Percentiles rank a stretch among this genome's conserved stretches.
Evolutionary conservation across 2,329 filamentous ascomycete species (phyloP).

Genomic region (Aspergillus quadrilineatus): DNA sequence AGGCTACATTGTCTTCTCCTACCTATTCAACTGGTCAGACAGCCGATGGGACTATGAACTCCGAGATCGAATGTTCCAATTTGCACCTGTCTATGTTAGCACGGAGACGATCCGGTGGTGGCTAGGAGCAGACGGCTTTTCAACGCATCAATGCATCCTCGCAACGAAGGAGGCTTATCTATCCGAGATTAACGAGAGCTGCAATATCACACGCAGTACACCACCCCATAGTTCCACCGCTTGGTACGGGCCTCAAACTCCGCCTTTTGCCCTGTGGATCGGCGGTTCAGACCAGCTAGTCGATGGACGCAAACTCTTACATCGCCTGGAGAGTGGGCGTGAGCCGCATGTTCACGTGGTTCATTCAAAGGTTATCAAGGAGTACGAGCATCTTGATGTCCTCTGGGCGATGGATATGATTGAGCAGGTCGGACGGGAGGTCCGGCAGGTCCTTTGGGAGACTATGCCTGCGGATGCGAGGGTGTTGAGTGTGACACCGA

Average conservation of each 20-base stretch:
- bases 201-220: too few relatives aligned
- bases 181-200: slow-evolving; percentile 52
- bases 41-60: slow-evolving; percentile 78
- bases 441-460: slow-evolving; percentile 80
- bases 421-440: slow-evolving; percentile 76
- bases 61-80: slow-evolving; percentile 82
- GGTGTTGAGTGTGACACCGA: slow-evolving; percentile 61
- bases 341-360: slow-evolving; percentile 81
- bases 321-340: slow-evolving; percentile 70
- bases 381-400: slow-evolving; percentile 91
- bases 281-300: slow-evolving; percentile 80
- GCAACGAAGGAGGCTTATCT: slow-evolving; percentile 71
- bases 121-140: slow-evolving; percentile 84
- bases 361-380: slow-evolving; percentile 77
- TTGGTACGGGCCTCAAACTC: slow-evolving; percentile 79
- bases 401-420: slow-evolving; percentile 91
- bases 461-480: slow-evolving; percentile 61
- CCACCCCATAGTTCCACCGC: slow-evolving; percentile 49
- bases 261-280: slow-evolving; percentile 86
- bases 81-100: slow-evolving; percentile 85
- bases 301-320: slow-evolving; percentile 72
- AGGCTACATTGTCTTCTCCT: slow-evolving; percentile 86
- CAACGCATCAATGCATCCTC: slow-evolving; percentile 80
- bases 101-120: slow-evolving; percentile 94
- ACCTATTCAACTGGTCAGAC: slow-evolving; percentile 87